Base-by-base conservation (phyloP, 805 yeast species). In the Starmerella vaccinii region DNA sequence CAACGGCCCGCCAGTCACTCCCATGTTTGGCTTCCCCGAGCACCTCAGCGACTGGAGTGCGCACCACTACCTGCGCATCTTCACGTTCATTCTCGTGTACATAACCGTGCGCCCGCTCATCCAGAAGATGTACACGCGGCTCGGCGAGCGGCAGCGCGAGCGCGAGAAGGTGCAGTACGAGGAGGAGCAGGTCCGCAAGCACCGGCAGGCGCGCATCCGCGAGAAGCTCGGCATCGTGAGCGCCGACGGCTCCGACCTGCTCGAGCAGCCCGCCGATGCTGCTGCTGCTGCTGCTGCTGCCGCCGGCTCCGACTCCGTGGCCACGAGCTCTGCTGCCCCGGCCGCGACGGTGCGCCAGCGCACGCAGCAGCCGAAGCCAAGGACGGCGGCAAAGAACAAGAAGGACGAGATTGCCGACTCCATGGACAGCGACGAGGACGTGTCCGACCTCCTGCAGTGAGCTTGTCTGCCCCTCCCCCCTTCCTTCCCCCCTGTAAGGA, bases 361-460 rank as follows among this genome's bases (percentile, higher is more conserved):
- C 22, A 44, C 49, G 22, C 32, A 43, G 30, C 43, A 26, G 45
- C 45, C 47, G 56, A 47, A 51, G 42, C 51, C 50, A 4, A 45
- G 46, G 50, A 23, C 51, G 42, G 38, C 46, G 42, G 39, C 51
- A 27, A 34, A 50, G 18, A 27, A 33, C 21, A 42, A 40, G 38
- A 49, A 54, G 33, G 55, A 53, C 24, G 51, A 42, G 23, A 44
- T 55, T n/a, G 54, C 49, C 7, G 61, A 53, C 12, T 63, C 61
- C 10, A 58, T 64, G 62, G 57, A 58, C 19, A 59, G 63, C 35
- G 68, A 65, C 44, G 68, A 65, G n/a, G 68, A 65, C 47, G 62
- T 65, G 4, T 52, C 61, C 1, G 68, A 65, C 47, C 52, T 65
- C 42, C 42, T 65, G 16, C 19, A 29, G n/a, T 52, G 41, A 26